Conservation (phyloP, 345 rosid genomes). For the Brassica cretica region DNA sequence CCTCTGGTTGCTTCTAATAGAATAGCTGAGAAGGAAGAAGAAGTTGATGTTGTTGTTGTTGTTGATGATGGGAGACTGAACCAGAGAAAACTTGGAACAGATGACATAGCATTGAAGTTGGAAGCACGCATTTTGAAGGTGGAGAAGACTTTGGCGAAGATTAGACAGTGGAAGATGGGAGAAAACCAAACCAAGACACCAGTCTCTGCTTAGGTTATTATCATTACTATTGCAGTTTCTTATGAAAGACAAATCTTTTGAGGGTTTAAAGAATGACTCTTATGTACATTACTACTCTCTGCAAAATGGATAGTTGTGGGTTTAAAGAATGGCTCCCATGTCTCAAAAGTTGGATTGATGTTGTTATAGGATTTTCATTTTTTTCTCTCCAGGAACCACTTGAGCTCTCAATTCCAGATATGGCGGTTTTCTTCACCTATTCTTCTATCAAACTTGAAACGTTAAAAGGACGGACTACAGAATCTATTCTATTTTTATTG, state of each 20-base stretch:
- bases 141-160: constrained; percentile 14
- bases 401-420: too few relatives aligned
- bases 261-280: neutral
- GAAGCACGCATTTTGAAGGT: constrained; percentile 13
- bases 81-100: constrained; percentile 10
- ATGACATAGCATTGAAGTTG: constrained; percentile 2
- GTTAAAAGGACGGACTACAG: too few relatives aligned
- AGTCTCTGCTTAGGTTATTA: neutral
- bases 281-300: neutral
- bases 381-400: too few relatives aligned
- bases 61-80: neutral
- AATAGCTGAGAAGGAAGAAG: neutral
- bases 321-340: too few relatives aligned
- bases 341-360: too few relatives aligned
- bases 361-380: too few relatives aligned
- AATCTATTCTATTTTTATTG: too few relatives aligned
- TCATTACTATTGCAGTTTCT: neutral
- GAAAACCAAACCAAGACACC: neutral
- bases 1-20: neutral
- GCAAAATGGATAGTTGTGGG: neutral
- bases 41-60: neutral
- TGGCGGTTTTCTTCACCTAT: too few relatives aligned
- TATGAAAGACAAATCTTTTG: neutral
- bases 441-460: too few relatives aligned
- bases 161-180: neutral